Evolutionary conservation across 768 basidiomycete genomes (phyloP).

Genomic region (Tephrocybe sp.): DNA sequence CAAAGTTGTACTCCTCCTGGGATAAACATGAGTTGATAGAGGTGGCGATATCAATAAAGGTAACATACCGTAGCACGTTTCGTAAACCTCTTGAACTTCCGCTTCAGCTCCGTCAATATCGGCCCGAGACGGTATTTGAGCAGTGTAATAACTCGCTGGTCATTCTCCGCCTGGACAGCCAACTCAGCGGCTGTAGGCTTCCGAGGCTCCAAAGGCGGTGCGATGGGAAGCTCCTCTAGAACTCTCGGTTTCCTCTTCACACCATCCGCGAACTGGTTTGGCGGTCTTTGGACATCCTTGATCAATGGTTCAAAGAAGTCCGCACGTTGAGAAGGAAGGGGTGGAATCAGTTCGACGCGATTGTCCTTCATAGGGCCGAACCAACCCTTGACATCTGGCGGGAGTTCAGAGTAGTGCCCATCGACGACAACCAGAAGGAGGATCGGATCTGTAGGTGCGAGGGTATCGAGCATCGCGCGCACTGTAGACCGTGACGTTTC

Average conservation of each 20-base stretch:
- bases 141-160: slow-evolving; percentile 74
- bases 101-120: slow-evolving; percentile 84
- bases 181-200: slow-evolving; percentile 82
- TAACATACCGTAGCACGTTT: slow-evolving; percentile 71
- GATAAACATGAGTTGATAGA: slow-evolving; percentile 4
- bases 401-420: slow-evolving; percentile 66
- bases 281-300: slow-evolving; percentile 68
- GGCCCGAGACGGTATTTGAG: slow-evolving; percentile 91
- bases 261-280: slow-evolving; percentile 89
- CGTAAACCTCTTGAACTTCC: slow-evolving; percentile 89
- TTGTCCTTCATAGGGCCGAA: slow-evolving; percentile 81
- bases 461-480: slow-evolving; percentile 86
- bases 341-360: slow-evolving; percentile 61
- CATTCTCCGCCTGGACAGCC: slow-evolving; percentile 78
- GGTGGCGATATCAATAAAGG: not conserved
- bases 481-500: slow-evolving; percentile 86
- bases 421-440: slow-evolving; percentile 90
- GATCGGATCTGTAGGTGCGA: slow-evolving; percentile 92
- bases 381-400: slow-evolving; percentile 85
- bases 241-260: slow-evolving; percentile 80
- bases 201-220: slow-evolving; percentile 87
- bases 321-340: slow-evolving; percentile 55
- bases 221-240: slow-evolving; percentile 82
- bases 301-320: slow-evolving; percentile 79
- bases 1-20: slow-evolving; percentile 78